Percentiles rank a stretch among this genome's conserved stretches.
These are phyloP conservation scores for Zymoseptoria ardabiliae DNA, from an alignment of 2,329 filamentous ascomycete genomes.

Conservation along the genomic window DNA sequence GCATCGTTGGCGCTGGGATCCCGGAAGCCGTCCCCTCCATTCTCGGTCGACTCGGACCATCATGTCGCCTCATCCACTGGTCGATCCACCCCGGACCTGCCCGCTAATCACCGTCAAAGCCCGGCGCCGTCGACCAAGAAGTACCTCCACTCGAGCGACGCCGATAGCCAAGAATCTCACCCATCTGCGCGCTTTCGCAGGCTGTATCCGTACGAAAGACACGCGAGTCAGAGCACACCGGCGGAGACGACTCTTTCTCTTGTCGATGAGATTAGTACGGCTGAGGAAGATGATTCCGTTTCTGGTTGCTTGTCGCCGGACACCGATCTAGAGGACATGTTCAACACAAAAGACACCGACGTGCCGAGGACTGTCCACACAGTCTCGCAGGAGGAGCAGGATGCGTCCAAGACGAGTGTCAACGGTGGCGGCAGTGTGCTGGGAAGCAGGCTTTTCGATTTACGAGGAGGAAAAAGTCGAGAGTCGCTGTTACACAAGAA, in stretches of 20 bases:
- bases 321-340: background rate
- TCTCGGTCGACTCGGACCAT: conserved; percentile 6
- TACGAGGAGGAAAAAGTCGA: background rate
- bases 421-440: background rate
- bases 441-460: background rate
- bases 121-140: conserved; percentile 5
- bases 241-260: background rate
- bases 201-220: background rate
- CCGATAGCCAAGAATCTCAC: conserved; percentile 6
- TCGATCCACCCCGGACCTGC: conserved; percentile 14
- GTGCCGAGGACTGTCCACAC: background rate
- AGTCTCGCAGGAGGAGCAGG: background rate
- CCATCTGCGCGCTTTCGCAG: conserved; percentile 4
- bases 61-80: conserved; percentile 8
- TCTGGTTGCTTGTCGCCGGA: background rate
- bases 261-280: background rate
- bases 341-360: background rate
- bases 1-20: conserved; percentile 11
- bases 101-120: conserved; percentile 4
- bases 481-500: background rate
- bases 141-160: conserved; percentile 11
- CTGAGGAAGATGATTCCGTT: background rate
- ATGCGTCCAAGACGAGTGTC: background rate
- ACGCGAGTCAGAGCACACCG: background rate
- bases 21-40: conserved; percentile 5